Conservation (phyloP, 2,329 filamentous ascomycete species). For the Sporothrix schenckii region DNA sequence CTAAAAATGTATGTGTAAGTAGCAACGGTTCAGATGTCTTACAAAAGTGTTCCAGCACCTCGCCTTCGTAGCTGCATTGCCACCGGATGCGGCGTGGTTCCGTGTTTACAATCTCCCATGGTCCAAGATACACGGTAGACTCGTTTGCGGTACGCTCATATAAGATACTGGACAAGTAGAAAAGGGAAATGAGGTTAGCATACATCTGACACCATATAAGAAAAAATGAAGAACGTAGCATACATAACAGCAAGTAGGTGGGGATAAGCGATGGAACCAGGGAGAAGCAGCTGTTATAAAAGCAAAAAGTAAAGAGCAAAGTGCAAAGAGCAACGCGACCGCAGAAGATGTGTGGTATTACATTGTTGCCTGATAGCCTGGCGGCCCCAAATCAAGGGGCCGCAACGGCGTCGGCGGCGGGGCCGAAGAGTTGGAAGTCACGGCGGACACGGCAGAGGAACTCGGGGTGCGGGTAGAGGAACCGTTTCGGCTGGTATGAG, state of each 20-base stretch:
- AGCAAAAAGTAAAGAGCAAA: not conserved
- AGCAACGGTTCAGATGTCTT: slow-evolving; percentile 36
- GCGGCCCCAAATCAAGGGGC: slow-evolving; percentile 56
- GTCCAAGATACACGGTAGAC: slow-evolving; percentile 56
- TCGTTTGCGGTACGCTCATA: slow-evolving; percentile 55
- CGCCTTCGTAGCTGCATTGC: slow-evolving; percentile 57
- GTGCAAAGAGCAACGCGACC: slow-evolving; percentile 3
- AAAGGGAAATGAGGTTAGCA: not conserved
- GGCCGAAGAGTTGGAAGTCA: slow-evolving; percentile 47
- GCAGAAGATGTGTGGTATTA: slow-evolving; percentile 40
- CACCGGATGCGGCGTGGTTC: slow-evolving; percentile 55
- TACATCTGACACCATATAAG: not conserved
- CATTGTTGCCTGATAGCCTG: slow-evolving; percentile 59
- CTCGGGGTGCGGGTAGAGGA: slow-evolving; percentile 52
- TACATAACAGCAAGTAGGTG: not conserved
- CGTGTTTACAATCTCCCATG: slow-evolving; percentile 55
- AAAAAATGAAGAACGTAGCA: not conserved
- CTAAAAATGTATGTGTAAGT: not conserved
- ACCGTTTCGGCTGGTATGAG: slow-evolving; percentile 50
- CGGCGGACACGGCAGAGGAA: slow-evolving; percentile 50
- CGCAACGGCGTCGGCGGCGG: slow-evolving; percentile 47
- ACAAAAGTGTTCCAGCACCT: slow-evolving; percentile 57
- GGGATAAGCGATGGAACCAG: not conserved
- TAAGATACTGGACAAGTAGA: slow-evolving; percentile 48
- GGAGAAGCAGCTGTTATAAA: not conserved